Evolutionary conservation across 2,329 filamentous ascomycete genomes (phyloP).

Genomic region (Teratosphaeria nubilosa): DNA sequence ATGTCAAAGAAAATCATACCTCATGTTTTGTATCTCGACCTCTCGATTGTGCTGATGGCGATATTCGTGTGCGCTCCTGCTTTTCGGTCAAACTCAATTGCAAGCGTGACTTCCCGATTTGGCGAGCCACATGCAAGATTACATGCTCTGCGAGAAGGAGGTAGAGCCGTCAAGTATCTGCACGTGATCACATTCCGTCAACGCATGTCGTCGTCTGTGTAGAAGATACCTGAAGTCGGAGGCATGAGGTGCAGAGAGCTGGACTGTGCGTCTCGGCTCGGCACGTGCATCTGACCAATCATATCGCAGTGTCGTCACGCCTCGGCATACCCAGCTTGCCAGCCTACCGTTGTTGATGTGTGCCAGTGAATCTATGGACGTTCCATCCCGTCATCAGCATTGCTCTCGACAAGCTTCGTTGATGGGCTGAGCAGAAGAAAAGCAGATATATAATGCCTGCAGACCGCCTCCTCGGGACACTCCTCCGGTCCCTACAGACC

Average conservation of each 20-base stretch:
- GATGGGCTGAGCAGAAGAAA: not conserved
- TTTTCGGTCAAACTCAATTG: not conserved
- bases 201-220: too few species aligned
- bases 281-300: not conserved
- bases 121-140: not conserved
- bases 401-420: not conserved
- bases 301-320: not conserved
- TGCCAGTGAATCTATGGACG: not conserved
- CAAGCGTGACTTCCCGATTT: not conserved
- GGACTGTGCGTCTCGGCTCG: not conserved
- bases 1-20: not conserved
- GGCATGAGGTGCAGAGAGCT: not conserved
- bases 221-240: not conserved
- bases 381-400: not conserved
- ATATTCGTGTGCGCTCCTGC: not conserved
- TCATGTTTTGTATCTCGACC: not conserved
- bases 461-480: slow-evolving; percentile 56
- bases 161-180: not conserved
- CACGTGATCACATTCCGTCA: not conserved
- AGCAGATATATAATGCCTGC: slow-evolving; percentile 47
- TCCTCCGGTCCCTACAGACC: slow-evolving; percentile 54
- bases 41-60: too few species aligned
- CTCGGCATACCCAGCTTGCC: not conserved
- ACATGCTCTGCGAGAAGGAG: not conserved
- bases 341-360: not conserved